These are phyloP conservation scores for Spathaspora sp. DNA, from an alignment of 805 yeast species.

Conservation along the genomic window DNA sequence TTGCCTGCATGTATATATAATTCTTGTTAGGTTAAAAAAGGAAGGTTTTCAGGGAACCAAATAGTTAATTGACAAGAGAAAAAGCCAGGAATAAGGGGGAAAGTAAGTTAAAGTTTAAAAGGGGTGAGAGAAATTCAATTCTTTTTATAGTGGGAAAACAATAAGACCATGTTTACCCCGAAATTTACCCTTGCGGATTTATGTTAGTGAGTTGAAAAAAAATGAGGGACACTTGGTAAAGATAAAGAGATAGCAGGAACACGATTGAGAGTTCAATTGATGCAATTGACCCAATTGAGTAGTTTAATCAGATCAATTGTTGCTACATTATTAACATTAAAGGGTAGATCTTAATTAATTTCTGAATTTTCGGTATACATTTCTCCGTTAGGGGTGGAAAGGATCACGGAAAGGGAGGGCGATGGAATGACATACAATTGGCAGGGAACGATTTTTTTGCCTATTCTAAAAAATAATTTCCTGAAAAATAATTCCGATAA, in stretches of 20 bases:
- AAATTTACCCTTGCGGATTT: no score
- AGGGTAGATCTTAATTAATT: no score
- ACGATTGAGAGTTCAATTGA: no score
- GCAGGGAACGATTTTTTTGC: background rate
- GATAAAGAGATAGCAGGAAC: no score
- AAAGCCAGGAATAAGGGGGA: background rate
- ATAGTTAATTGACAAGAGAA: background rate
- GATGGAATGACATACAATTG: background rate
- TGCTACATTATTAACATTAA: no score
- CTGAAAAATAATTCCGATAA: background rate
- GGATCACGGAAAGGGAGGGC: background rate
- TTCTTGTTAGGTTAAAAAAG: background rate
- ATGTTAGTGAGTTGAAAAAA: no score
- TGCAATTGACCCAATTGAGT: background rate
- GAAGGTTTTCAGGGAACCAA: background rate
- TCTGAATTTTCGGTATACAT: background rate
- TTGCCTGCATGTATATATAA: conserved; percentile 5
- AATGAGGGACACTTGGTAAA: no score
- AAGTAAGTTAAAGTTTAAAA: no score
- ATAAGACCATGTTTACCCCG: no score
- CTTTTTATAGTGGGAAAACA: no score
- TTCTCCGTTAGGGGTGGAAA: background rate
- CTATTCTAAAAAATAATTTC: no score
- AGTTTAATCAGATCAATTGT: background rate
- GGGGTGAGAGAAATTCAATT: no score